Evolutionary conservation across 768 basidiomycete species (phyloP), one percentile per base, ranked within the genome.

Genomic region (Russula foetens): DNA sequence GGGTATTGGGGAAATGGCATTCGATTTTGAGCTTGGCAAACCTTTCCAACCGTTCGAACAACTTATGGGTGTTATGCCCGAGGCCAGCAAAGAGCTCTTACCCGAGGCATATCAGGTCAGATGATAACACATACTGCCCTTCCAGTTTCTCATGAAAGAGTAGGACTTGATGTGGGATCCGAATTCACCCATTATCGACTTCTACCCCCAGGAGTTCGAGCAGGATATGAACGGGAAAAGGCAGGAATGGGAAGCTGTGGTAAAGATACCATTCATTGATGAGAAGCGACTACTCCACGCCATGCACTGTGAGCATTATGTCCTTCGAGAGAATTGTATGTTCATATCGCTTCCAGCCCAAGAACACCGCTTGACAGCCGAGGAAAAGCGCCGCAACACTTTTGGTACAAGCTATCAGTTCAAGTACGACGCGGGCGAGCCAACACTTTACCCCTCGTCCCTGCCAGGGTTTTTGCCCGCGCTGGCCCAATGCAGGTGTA

Each of bases 221-320:
- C 84, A 82, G 65, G 97, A 99, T 75, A 74, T 97, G 69, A 98
- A 99, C 66, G 97, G 97, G 33, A 99, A 99, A 81, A 98, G 94
- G 71, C 86, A 89, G 66, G 96, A 98, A 26, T 99, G 97, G 97
- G 97, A 99, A 72, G 96, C 97, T 0, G 84, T 98, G 53, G 93
- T 99, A 56, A 98, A 98, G 75, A 98, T 99, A 66, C 97, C 97
- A 0, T 99, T 99, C 73, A 98, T 99, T 62, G 86, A 97, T 48
- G 84, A 95, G 71, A 66, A 74, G 12, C 79, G 92, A 53, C 71
- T 99, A 23, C 74, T 97, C 33, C 76, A 76, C 33, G 90, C 95
- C 3, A 98, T 99, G 96, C 74, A 77, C 33, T 73, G 92, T 91
- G 71, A 67, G 85, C 75, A 12, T 31, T 21, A 24, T 23, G 0